phyloP scores from a whole-genome alignment of 163 green algal genomes.

The Smithsoniella earleae region DNA sequence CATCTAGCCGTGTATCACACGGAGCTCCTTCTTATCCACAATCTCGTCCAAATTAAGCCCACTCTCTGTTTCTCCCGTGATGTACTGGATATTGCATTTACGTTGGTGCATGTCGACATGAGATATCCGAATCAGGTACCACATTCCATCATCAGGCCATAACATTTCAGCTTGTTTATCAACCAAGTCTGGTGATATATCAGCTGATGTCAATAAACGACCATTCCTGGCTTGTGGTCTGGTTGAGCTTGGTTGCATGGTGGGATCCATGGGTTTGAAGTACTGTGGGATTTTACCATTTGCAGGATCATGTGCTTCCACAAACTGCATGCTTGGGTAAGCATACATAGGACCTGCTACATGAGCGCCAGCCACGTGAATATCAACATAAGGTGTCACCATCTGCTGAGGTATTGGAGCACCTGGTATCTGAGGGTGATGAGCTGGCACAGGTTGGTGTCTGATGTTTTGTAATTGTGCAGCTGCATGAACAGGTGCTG shows the following conservation, averaged over 20 bases:
- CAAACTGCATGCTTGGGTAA: slow-evolving; percentile 2
- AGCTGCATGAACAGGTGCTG: background rate
- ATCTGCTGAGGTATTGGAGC: slow-evolving; percentile 10
- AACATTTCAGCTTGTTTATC: slow-evolving; percentile 67
- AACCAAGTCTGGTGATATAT: slow-evolving; percentile 52
- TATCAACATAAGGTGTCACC: slow-evolving; percentile 23
- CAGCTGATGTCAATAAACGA: slow-evolving; percentile 39
- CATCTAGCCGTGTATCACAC: no score
- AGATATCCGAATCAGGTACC: slow-evolving; percentile 75
- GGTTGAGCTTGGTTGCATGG: slow-evolving; percentile 9
- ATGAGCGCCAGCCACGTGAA: background rate
- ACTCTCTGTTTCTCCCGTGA: slow-evolving; percentile 7
- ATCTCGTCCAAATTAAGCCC: slow-evolving; percentile 11
- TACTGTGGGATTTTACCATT: no score
- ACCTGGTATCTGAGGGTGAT: background rate
- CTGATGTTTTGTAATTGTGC: no score
- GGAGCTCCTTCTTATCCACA: slow-evolving; percentile 20
- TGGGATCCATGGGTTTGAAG: slow-evolving; percentile 10
- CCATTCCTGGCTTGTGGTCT: slow-evolving; percentile 29
- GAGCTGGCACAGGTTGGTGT: background rate
- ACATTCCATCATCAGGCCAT: slow-evolving; percentile 79
- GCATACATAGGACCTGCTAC: slow-evolving; percentile 20
- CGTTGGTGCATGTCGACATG: background rate
- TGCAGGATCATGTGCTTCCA: slow-evolving; percentile 12
- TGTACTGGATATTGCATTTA: slow-evolving; percentile 21